Evolutionary conservation across 2,329 filamentous ascomycete species (phyloP), one percentile per base, ranked within the genome.

Genomic region (Diaporthe australafricana): DNA sequence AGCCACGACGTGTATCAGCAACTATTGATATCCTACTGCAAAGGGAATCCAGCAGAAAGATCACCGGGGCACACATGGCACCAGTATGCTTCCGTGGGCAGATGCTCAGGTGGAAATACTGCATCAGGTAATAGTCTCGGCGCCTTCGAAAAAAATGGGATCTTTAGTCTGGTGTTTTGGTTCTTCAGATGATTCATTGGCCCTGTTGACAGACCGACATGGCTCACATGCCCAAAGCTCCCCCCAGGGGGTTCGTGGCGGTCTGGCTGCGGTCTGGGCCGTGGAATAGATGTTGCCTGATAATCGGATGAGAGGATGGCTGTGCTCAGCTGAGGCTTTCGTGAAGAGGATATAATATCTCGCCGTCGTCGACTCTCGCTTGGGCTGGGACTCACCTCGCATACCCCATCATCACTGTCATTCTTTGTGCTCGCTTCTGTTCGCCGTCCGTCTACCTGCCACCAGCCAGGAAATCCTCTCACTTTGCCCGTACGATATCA

Each of bases 131-230:
- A 11, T 65, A 65, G 42, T 65, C 45, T 65, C 60, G 60, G 60
- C 45, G 60, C 45, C 45, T 50, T 65, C 60, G 25, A 38, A 35
- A 48, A 50, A 42, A 25, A 38, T 65, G 60, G 35, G 60, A 50
- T 27, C n/a, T 65, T 14, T 65, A 50, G 60, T 27, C 30, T 65
- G 20, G 14, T 27, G 60, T 65, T 65, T 65, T 9, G n/a, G 17
- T 50, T 65, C 11, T 38, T 65, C 30, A 45, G 60, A 65, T 65
- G 60, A 50, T 65, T 65, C 45, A 65, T 65, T 65, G 60, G 60
- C 42, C 42, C 17, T 65, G 5, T 65, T 65, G 60, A 50, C n/a
- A 65, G 30, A 30, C 60, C 60, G 30, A 50, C 25, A 25, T 38
- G 45, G 57, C 60, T 65, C 45, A 38, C 42, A 47, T 50, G 60